Conservation (phyloP, 352 stramenopile species). For the Pythium myriotylum region DNA sequence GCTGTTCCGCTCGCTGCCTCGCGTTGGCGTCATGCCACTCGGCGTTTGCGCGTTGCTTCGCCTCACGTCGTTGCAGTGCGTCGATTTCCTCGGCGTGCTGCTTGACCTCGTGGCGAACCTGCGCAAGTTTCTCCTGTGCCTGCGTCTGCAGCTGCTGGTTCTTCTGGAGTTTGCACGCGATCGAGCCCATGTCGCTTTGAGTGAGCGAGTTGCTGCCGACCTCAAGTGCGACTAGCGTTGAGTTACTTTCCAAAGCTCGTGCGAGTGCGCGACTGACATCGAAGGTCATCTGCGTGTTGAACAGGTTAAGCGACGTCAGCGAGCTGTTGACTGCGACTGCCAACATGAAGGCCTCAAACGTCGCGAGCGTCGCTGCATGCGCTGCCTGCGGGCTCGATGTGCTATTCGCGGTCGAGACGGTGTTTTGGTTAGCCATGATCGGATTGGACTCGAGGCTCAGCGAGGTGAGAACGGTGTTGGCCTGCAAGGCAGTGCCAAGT, state of each 20-base stretch:
- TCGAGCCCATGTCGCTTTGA: conserved; percentile 50
- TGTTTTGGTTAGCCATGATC: conserved; percentile 35
- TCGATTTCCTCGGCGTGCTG: conserved; percentile 33
- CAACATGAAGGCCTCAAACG: conserved; percentile 44
- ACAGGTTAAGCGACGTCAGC: conserved; percentile 61
- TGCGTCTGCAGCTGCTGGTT: conserved; percentile 43
- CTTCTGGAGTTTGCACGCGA: conserved; percentile 40
- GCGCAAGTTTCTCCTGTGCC: conserved; percentile 32
- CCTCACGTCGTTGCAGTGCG: conserved; percentile 36
- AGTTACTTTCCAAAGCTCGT: conserved; percentile 53
- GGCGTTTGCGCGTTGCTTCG: conserved; percentile 42
- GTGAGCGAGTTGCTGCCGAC: conserved; percentile 47
- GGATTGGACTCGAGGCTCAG: conserved; percentile 66
- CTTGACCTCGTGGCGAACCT: conserved; percentile 32
- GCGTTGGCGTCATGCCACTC: conserved; percentile 63
- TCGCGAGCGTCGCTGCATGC: conserved; percentile 15
- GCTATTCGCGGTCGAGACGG: not conserved
- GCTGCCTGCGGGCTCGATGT: conserved; percentile 11
- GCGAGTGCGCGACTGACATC: conserved; percentile 49
- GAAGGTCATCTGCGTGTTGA: conserved; percentile 55
- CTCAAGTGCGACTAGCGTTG: conserved; percentile 52
- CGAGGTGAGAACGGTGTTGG: conserved; percentile 53
- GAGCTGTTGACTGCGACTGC: conserved; percentile 40
- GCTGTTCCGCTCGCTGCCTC: conserved; percentile 43
- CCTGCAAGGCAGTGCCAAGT: conserved; percentile 41